Evolutionary conservation across 495 filamentous ascomycete genomes (phyloP).

Genomic region (Glonium stellatum): DNA sequence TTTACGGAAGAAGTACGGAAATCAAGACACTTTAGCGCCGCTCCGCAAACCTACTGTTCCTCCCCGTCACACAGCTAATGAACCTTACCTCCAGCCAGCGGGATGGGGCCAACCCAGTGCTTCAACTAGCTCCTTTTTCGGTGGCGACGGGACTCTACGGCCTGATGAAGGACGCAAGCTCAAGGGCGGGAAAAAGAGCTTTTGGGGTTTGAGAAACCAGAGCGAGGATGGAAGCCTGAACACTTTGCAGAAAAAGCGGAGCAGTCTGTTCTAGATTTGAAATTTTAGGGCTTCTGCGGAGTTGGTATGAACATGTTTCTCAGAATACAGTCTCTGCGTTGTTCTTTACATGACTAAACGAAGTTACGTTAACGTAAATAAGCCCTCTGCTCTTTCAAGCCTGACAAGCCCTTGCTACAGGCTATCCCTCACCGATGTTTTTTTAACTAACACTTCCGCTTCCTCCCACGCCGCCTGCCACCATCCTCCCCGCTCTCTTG

Average conservation of each 20-base stretch:
- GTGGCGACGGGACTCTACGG: slow-evolving; percentile 11
- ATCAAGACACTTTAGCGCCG: slow-evolving; percentile 29
- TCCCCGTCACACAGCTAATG: slow-evolving; percentile 3
- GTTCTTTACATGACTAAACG: no score
- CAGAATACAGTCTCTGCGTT: no score
- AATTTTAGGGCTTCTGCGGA: no score
- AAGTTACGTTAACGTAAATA: no score
- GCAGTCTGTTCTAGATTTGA: slow-evolving; percentile 28
- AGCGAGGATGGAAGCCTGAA: slow-evolving; percentile 13
- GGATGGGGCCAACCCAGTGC: slow-evolving; percentile 1
- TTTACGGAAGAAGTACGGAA: slow-evolving; percentile 65
- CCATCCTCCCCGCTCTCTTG: neutral
- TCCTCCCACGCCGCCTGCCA: neutral
- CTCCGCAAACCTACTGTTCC: slow-evolving; percentile 11
- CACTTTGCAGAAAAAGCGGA: slow-evolving; percentile 27
- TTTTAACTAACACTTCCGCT: neutral
- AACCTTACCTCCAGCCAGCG: slow-evolving; percentile 24
- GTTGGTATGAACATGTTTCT: no score
- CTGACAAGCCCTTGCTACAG: no score
- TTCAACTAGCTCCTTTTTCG: slow-evolving; percentile 23
- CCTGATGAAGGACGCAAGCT: slow-evolving; percentile 6
- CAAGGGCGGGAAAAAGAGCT: slow-evolving; percentile 35
- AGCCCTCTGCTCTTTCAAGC: no score
- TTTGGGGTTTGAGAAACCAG: slow-evolving; percentile 34
- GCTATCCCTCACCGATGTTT: no score